A percentile compares a stretch with the other conserved stretches of the same genome.
Conservation (phyloP, 805 yeast species). For the Suhomyces vadensis region DNA sequence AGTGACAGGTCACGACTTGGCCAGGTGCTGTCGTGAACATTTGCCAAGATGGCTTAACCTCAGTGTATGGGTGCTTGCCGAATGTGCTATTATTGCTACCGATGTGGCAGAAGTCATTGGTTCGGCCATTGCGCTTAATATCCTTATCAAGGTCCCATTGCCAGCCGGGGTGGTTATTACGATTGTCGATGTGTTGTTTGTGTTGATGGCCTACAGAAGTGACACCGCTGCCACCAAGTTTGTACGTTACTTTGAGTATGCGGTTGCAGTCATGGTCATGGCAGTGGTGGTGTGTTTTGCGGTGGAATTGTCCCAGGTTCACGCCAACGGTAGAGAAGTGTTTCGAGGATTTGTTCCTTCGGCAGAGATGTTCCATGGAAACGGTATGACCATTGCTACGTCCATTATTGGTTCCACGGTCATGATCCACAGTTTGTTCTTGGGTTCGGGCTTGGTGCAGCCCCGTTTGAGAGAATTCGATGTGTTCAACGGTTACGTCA, state of each 20-base stretch:
- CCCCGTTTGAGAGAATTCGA: constrained; percentile 50
- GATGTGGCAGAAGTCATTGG: constrained; percentile 58
- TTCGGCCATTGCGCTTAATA: constrained; percentile 51
- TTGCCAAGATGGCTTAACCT: constrained; percentile 43
- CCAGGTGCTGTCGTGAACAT: constrained; percentile 43
- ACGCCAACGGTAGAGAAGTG: constrained; percentile 31
- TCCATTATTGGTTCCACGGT: constrained; percentile 53
- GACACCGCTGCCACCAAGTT: constrained; percentile 41
- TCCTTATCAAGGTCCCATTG: constrained; percentile 44
- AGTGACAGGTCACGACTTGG: constrained; percentile 50
- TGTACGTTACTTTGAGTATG: constrained; percentile 40
- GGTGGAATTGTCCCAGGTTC: constrained; percentile 42
- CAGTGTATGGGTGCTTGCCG: constrained; percentile 44
- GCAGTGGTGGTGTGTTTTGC: constrained; percentile 48
- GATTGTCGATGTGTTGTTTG: constrained; percentile 46
- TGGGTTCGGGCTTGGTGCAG: constrained; percentile 51
- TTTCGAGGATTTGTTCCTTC: constrained; percentile 49
- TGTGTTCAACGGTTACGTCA: constrained; percentile 34
- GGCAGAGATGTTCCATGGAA: constrained; percentile 40
- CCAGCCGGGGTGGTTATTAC: constrained; percentile 53
- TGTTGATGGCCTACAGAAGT: constrained; percentile 48
- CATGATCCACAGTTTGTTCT: constrained; percentile 51
- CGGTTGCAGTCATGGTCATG: constrained; percentile 43
- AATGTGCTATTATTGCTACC: constrained; percentile 51
- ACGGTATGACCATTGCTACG: constrained; percentile 48